Conservation (phyloP, 73 alveolate genomes). For the Effrenium voratum region DNA sequence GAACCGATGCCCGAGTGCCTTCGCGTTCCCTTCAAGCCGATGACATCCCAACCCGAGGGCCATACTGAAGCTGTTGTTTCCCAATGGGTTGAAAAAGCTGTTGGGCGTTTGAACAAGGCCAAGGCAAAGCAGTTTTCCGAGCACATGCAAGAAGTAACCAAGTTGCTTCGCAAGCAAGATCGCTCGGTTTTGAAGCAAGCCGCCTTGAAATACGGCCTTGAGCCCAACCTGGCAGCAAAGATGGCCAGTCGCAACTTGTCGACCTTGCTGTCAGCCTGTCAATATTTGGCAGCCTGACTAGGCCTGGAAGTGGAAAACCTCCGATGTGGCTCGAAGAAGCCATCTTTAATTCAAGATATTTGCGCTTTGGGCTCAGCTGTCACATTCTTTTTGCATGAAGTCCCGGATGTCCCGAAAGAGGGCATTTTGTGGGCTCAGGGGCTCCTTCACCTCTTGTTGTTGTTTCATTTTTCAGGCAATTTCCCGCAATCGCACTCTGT, state of each 20-base stretch:
- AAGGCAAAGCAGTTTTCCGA: no score
- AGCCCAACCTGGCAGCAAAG: background rate
- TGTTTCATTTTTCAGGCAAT: background rate
- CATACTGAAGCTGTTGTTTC: no score
- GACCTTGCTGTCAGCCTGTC: background rate
- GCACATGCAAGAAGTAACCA: no score
- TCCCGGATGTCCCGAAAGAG: background rate
- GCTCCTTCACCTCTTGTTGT: background rate
- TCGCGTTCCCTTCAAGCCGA: no score
- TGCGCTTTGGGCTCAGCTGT: background rate
- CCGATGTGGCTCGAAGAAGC: background rate
- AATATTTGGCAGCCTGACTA: background rate
- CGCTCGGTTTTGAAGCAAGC: no score
- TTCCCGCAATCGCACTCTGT: background rate
- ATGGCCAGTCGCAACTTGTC: background rate
- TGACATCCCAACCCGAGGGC: no score
- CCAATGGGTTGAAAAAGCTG: no score
- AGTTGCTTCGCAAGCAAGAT: no score
- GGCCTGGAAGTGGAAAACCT: background rate
- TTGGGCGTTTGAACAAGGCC: no score
- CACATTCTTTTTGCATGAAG: background rate
- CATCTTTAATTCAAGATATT: background rate
- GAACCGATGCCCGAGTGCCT: no score
- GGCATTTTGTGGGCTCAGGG: background rate
- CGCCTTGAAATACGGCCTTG: background rate